Conservation (phyloP, 345 rosid species). For the Eutrema heterophyllum region DNA sequence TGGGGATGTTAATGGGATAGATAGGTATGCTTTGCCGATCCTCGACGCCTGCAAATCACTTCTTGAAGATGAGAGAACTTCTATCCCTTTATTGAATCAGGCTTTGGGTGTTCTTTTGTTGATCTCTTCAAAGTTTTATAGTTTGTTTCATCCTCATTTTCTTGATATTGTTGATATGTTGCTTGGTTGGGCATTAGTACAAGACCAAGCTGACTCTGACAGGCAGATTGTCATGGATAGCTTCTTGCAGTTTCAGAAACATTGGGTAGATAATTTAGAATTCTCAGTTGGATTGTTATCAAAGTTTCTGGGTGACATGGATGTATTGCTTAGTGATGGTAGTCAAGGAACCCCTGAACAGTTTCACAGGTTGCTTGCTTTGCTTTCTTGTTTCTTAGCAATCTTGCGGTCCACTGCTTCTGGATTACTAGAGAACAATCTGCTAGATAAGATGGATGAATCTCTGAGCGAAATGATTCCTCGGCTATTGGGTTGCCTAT, state of each 20-base stretch:
- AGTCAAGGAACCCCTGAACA: conserved; percentile 65
- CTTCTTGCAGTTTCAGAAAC: conserved; percentile 92
- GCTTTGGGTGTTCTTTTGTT: conserved; percentile 61
- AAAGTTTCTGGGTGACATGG: conserved; percentile 86
- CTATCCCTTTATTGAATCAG: conserved; percentile 61
- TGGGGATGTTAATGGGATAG: conserved; percentile 69
- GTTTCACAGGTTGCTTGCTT: conserved; percentile 73
- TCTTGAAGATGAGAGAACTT: conserved; percentile 93
- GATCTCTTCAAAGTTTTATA: conserved; percentile 63
- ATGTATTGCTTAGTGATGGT: conserved; percentile 71
- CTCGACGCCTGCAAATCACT: conserved; percentile 83
- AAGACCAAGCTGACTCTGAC: conserved; percentile 71
- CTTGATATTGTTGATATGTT: conserved; percentile 84
- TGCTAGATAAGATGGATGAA: conserved; percentile 71
- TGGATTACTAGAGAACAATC: conserved; percentile 80
- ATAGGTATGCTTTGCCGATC: conserved; percentile 69
- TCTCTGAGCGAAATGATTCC: conserved; percentile 76
- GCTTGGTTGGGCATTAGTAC: conserved; percentile 93
- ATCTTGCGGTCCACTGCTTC: conserved; percentile 87
- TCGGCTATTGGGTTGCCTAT: conserved; percentile 62
- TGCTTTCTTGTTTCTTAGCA: conserved; percentile 88
- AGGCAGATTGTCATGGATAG: conserved; percentile 73
- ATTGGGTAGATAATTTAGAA: conserved; percentile 80
- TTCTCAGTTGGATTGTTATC: conserved; percentile 75
- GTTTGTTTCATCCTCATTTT: conserved; percentile 87